phyloP scores from a whole-genome alignment of 495 filamentous ascomycete species.

The Podospora fimiseda region DNA sequence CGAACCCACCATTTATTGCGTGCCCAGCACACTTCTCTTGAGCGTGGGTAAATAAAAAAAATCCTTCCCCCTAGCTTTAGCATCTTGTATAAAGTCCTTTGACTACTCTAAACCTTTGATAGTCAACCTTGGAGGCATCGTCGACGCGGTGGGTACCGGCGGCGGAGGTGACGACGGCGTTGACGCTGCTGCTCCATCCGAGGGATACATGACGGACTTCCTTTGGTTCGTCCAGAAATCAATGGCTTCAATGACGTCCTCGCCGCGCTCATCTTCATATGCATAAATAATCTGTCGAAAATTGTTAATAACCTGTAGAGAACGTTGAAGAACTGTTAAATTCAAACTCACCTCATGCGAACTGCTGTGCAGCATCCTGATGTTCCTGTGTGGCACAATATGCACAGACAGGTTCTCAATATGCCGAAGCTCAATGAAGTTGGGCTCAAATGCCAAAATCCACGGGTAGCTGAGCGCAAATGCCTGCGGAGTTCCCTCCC shows the following conservation, averaged over 20 bases:
- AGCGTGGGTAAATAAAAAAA: background rate
- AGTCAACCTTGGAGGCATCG: background rate
- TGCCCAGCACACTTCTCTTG: background rate
- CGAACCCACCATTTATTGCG: background rate
- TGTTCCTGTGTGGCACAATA: conserved; percentile 91
- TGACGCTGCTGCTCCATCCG: background rate
- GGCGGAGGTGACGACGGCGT: background rate
- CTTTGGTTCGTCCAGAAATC: conserved; percentile 84
- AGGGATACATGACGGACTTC: conserved; percentile 30
- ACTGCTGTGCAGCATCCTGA: conserved; percentile 93
- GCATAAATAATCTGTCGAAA: conserved; percentile 75
- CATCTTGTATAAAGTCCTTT: background rate
- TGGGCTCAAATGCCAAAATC: conserved; percentile 97
- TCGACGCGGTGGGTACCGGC: background rate
- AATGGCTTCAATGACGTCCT: conserved; percentile 89
- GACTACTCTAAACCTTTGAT: background rate
- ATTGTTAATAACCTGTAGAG: background rate
- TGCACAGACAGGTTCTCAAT: conserved; percentile 90
- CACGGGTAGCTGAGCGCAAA: conserved; percentile 94
- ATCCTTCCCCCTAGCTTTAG: background rate
- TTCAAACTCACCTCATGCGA: conserved; percentile 76
- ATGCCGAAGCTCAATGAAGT: conserved; percentile 93
- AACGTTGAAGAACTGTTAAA: background rate
- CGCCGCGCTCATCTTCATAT: conserved; percentile 92
- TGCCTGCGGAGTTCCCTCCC: conserved; percentile 86